Evolutionary conservation across 306 rosid species (phyloP).

Genomic region (Astragalus glycyphyllos): DNA sequence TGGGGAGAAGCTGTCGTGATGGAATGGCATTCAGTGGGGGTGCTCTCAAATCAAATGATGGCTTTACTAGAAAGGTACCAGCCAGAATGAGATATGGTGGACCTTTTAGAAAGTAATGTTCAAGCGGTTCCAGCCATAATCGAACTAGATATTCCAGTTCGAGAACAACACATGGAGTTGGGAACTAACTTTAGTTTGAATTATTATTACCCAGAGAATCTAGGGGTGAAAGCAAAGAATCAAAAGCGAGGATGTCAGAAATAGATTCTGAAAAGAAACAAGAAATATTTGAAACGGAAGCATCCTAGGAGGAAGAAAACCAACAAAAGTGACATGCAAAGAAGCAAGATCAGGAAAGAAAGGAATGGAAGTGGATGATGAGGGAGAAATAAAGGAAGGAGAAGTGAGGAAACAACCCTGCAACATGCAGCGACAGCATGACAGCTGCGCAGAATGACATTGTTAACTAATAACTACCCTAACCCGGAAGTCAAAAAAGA

Average conservation of each 20-base stretch:
- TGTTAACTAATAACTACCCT: not conserved
- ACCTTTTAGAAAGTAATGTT: too few relatives aligned
- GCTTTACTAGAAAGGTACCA: too few relatives aligned
- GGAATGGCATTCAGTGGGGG: not conserved
- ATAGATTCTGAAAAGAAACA: not conserved
- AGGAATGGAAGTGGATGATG: slow-evolving; percentile 4
- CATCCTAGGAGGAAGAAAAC: not conserved
- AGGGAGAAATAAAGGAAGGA: slow-evolving; percentile 4
- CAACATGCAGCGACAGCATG: too few relatives aligned
- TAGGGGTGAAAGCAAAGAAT: not conserved
- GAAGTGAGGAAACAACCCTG: slow-evolving; percentile 15
- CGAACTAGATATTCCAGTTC: not conserved
- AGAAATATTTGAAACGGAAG: not conserved
- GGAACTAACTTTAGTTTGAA: not conserved
- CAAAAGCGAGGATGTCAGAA: not conserved
- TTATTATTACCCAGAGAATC: not conserved
- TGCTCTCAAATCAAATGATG: too few relatives aligned
- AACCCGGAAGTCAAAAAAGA: slow-evolving; percentile 1
- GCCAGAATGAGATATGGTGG: too few relatives aligned
- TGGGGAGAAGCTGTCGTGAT: not conserved
- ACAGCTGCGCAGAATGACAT: slow-evolving; percentile 3
- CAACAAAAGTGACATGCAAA: not conserved
- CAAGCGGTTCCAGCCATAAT: not conserved
- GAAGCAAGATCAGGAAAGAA: not conserved
- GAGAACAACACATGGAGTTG: not conserved